A percentile compares a stretch with the other conserved stretches of the same genome.
These are phyloP conservation scores for Trichoderma sp. DNA, from an alignment of 2,329 filamentous ascomycete genomes.

Conservation along the genomic window DNA sequence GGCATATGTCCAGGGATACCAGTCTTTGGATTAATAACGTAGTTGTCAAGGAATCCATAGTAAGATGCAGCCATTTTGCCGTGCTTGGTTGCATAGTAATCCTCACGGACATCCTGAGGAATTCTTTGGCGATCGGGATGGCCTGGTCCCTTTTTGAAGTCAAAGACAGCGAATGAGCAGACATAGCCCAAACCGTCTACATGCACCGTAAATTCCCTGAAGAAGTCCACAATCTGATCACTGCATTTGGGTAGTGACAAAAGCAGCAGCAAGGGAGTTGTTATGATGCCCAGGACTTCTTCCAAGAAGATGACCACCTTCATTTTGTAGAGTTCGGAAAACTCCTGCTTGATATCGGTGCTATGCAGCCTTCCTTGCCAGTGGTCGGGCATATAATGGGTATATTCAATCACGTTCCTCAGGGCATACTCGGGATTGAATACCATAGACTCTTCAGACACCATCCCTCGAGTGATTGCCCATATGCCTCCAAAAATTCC, in stretches of 20 bases:
- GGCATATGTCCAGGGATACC: conserved; percentile 64
- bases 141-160: conserved; percentile 80
- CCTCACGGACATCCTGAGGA: conserved; percentile 72
- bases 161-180: conserved; percentile 95
- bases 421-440: conserved; percentile 92
- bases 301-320: conserved; percentile 90
- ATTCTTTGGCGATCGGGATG: conserved; percentile 43
- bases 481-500: conserved; percentile 81
- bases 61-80: conserved; percentile 98
- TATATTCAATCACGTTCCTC: conserved; percentile 86
- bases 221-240: conserved; percentile 95
- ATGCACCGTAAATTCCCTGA: conserved; percentile 95
- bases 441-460: conserved; percentile 84
- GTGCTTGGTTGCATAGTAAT: conserved; percentile 94
- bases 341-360: conserved; percentile 89
- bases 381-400: conserved; percentile 84
- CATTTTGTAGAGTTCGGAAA: conserved; percentile 86
- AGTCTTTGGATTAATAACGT: conserved; percentile 72
- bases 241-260: conserved; percentile 84
- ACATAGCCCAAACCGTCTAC: conserved; percentile 95
- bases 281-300: conserved; percentile 87
- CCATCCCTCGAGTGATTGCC: conserved; percentile 77
- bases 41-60: conserved; percentile 92
- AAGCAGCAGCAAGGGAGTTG: conserved; percentile 87
- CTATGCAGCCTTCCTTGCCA: conserved; percentile 92